phyloP scores from a whole-genome alignment of 306 rosid species.

The Ammopiptanthus mongolicus region DNA sequence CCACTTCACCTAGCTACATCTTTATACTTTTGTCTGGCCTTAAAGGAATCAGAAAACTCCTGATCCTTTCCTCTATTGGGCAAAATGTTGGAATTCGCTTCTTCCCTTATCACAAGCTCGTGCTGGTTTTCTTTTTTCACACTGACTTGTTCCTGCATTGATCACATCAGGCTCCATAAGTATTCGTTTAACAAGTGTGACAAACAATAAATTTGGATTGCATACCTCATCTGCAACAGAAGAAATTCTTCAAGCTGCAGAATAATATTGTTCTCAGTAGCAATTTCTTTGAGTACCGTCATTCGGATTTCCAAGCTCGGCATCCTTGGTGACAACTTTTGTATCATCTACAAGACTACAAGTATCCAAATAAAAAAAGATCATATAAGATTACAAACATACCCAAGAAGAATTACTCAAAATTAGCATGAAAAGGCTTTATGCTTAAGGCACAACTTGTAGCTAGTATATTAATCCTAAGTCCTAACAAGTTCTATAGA shows the following conservation, averaged over 20 bases:
- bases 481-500: not conserved
- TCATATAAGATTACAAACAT: not conserved
- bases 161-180: conserved; percentile 17
- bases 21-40: conserved; percentile 46
- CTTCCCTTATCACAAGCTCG: conserved; percentile 16
- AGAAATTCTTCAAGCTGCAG: conserved; percentile 49
- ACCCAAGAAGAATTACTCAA: not conserved
- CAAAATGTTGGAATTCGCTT: conserved; percentile 15
- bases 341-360: conserved; percentile 56
- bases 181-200: not conserved
- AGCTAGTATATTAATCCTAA: not conserved
- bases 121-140: conserved; percentile 31
- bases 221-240: conserved; percentile 45
- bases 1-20: conserved; percentile 83
- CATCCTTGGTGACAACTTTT: conserved; percentile 66
- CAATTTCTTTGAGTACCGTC: conserved; percentile 69
- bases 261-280: conserved; percentile 49
- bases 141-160: conserved; percentile 43
- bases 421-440: not conserved
- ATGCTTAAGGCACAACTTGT: not conserved
- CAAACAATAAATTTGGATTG: not conserved
- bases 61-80: conserved; percentile 33
- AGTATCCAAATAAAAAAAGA: conserved; percentile 2
- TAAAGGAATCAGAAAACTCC: conserved; percentile 42
- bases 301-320: conserved; percentile 63